Evolutionary conservation across 2,329 filamentous ascomycete genomes (phyloP), one percentile per base, ranked within the genome.

Genomic region (Torrubiella hemipterigena): DNA sequence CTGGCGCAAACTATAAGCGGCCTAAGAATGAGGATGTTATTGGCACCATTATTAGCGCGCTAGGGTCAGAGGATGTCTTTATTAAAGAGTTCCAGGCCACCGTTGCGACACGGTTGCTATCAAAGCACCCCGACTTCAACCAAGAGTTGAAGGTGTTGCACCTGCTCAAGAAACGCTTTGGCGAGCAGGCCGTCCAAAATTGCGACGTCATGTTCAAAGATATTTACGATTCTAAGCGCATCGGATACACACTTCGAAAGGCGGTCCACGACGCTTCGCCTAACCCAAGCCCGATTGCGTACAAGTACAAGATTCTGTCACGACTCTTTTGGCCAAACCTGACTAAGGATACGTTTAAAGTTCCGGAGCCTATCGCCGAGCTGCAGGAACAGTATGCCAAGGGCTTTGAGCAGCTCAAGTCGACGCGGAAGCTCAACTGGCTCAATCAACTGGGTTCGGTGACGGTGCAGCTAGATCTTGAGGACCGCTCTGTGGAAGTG

Each of bases 181-280:
- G 89, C 16, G 85, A 95, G 42, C 69, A 72, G 17, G 77, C 84
- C 12, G 62, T 98, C 27, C 91, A 96, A 51, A 82, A 83, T 29
- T 95, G 87, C 54, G 89, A 98, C 50, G 91, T 98, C 46, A 98
- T 98, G 91, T 72, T 98, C 35, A 83, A 81, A 40, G 91, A 98
- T 51, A 81, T 96, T 21, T 71, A 81, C 41, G 87, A 95, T 47
- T 93, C 86, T 2, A 68, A 69, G 38, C 69, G 73, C 25, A 73
- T 93, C 36, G 82, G 95, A 48, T 59, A 65, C 7, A 61, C 69
- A 10, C 74, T 94, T 28, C 64, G 74, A 25, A 67, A 65, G 34
- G 52, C 48, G 35, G 36, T 56, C 15, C 23, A 34, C 11, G 33
- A 38, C 3, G 35, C 22, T n/a, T 11, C 37, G 8, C 18, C 36